phyloP scores from a whole-genome alignment of 441 rosid species.

The Sinapis alba region DNA sequence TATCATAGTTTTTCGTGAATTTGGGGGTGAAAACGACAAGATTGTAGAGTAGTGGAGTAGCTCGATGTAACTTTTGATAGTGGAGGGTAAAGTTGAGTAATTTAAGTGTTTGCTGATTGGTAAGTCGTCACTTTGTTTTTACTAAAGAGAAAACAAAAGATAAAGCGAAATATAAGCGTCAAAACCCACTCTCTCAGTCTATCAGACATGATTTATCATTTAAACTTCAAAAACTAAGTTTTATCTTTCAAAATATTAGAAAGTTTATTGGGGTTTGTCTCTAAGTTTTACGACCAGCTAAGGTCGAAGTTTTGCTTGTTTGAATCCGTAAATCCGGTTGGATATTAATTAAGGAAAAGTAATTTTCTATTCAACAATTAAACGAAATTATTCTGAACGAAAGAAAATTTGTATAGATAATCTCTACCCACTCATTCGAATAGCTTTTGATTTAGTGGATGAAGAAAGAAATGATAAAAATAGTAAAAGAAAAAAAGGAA shows the following conservation, averaged over 20 bases:
- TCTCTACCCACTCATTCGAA: neutral
- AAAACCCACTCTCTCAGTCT: neutral
- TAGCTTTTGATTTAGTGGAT: conserved; percentile 20
- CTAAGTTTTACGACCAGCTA: neutral
- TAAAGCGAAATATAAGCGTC: neutral
- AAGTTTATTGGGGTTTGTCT: neutral
- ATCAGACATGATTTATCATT: neutral
- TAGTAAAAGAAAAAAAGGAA: neutral
- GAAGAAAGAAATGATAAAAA: conserved; percentile 9
- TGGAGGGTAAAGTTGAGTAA: neutral
- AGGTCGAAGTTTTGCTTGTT: neutral
- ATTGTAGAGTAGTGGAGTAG: neutral
- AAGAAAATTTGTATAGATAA: neutral
- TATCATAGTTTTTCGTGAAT: neutral
- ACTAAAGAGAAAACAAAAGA: neutral
- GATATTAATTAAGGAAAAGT: neutral
- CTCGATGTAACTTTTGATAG: neutral
- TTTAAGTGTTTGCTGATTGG: neutral
- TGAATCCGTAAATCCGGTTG: neutral
- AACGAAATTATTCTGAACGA: neutral
- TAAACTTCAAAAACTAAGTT: neutral
- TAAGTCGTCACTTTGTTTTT: neutral
- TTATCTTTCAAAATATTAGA: neutral
- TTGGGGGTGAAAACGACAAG: neutral
- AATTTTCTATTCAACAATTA: neutral